phyloP scores from a whole-genome alignment of 352 stramenopile species.

The Pythium dissotocum region DNA sequence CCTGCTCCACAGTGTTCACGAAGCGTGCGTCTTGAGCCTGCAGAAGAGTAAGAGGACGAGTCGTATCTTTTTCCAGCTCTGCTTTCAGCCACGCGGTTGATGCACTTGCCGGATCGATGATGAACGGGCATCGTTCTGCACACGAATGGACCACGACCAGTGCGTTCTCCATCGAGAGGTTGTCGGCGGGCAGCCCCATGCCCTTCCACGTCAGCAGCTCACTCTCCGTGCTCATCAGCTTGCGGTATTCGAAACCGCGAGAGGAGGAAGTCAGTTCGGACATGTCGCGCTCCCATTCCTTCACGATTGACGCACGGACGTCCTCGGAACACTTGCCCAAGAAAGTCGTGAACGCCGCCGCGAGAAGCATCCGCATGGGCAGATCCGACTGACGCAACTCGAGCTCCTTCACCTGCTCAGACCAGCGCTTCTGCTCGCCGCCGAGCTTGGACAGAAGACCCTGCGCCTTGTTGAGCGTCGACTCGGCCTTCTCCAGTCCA shows the following conservation, averaged over 20 bases:
- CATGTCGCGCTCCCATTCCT: constrained; percentile 79
- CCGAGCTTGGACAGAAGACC: constrained; percentile 88
- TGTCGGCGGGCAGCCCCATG: constrained; percentile 90
- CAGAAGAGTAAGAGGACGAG: constrained; percentile 86
- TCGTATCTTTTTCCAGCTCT: constrained; percentile 85
- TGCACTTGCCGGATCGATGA: constrained; percentile 93
- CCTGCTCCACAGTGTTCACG: constrained; percentile 91
- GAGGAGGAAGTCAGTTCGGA: constrained; percentile 34
- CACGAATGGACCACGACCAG: constrained; percentile 85
- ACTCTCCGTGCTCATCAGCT: constrained; percentile 90
- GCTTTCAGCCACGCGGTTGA: constrained; percentile 89
- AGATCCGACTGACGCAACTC: constrained; percentile 75
- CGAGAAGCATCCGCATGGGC: constrained; percentile 90
- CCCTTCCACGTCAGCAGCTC: constrained; percentile 94
- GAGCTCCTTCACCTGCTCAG: constrained; percentile 88
- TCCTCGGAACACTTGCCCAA: constrained; percentile 92
- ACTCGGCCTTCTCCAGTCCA: constrained; percentile 87
- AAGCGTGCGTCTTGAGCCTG: constrained; percentile 88
- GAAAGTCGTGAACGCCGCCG: constrained; percentile 93
- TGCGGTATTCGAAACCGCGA: constrained; percentile 78
- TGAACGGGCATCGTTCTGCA: constrained; percentile 89
- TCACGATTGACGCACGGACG: constrained; percentile 69
- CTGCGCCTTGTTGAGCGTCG: constrained; percentile 91
- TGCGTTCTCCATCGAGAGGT: constrained; percentile 94
- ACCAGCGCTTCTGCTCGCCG: constrained; percentile 92